Percentiles rank a stretch among this genome's conserved stretches.
phyloP scores from a whole-genome alignment of 345 rosid genomes.

The Litchi chinensis region DNA sequence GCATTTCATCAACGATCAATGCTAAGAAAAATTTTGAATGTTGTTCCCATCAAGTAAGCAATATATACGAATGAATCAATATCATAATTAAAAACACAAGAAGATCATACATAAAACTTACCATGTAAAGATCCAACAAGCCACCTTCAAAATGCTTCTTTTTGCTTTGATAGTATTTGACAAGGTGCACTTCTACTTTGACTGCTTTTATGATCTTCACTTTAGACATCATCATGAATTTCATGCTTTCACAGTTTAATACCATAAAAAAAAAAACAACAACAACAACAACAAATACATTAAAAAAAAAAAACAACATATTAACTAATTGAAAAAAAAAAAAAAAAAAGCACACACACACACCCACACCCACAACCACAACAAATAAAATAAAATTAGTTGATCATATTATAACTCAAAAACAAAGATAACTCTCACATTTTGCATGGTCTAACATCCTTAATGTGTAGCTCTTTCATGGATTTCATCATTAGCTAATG shows the following conservation, averaged over 20 bases:
- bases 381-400: background rate
- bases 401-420: background rate
- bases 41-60: too few relatives aligned
- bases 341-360: too few relatives aligned
- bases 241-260: constrained; percentile 65
- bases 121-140: constrained; percentile 87
- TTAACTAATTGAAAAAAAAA: background rate
- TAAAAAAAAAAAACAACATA: background rate
- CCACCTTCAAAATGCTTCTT: constrained; percentile 60
- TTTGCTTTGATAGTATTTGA: constrained; percentile 49
- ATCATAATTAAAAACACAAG: too few relatives aligned
- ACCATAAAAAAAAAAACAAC: too few relatives aligned
- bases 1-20: too few relatives aligned
- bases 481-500: constrained; percentile 14
- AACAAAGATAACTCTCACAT: constrained; percentile 42
- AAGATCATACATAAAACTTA: constrained; percentile 16
- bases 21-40: too few relatives aligned
- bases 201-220: constrained; percentile 67
- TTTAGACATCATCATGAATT: constrained; percentile 63
- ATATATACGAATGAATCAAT: background rate
- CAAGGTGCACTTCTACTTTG: constrained; percentile 70
- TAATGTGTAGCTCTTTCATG: constrained; percentile 80
- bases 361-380: too few relatives aligned
- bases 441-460: constrained; percentile 78
- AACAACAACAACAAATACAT: too few relatives aligned